Percentiles rank a stretch among this genome's conserved stretches.
These are phyloP conservation scores for Aurifilum marmelostoma DNA, from an alignment of 2,329 filamentous ascomycete genomes.

Conservation along the genomic window DNA sequence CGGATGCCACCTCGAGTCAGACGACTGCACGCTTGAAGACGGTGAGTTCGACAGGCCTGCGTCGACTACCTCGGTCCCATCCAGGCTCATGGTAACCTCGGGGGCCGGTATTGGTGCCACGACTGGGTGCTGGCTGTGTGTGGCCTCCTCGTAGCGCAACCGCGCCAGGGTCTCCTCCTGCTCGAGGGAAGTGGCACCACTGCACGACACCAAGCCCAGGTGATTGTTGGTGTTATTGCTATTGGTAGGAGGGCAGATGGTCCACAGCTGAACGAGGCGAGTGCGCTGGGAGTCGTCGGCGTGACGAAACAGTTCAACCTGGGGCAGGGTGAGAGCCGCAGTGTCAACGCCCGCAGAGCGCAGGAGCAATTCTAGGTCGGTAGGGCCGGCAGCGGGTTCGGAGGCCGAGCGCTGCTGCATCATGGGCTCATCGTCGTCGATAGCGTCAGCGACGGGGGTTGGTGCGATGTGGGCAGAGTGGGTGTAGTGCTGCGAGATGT, in stretches of 20 bases:
- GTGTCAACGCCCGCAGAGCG: constrained; percentile 71
- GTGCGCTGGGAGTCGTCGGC: constrained; percentile 73
- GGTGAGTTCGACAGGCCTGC: constrained; percentile 23
- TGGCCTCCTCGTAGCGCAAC: constrained; percentile 57
- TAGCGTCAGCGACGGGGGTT: constrained; percentile 35
- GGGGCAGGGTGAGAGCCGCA: constrained; percentile 68
- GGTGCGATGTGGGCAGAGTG: constrained; percentile 70
- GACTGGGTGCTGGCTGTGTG: constrained; percentile 7
- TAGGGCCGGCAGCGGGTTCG: constrained; percentile 50
- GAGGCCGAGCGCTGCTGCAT: constrained; percentile 44
- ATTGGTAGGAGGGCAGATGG: constrained; percentile 67
- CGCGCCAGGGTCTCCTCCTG: constrained; percentile 63
- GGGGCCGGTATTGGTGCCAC: constrained; percentile 31
- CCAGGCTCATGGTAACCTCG: constrained; percentile 52
- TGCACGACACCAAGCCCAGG: constrained; percentile 53
- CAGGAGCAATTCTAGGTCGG: constrained; percentile 62
- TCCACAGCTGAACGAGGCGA: constrained; percentile 83
- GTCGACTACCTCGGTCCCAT: constrained; percentile 45
- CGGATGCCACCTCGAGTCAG: constrained; percentile 56
- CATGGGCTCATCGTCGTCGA: constrained; percentile 36
- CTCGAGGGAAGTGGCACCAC: constrained; percentile 55
- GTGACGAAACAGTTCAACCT: constrained; percentile 77
- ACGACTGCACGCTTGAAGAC: constrained; percentile 49
- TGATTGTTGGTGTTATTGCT: constrained; percentile 59
- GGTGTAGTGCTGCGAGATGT: constrained; percentile 83